These are phyloP conservation scores for Mycosarcoma mackinlayi DNA, from an alignment of 1,284 basidiomycete species.

Conservation along the genomic window DNA sequence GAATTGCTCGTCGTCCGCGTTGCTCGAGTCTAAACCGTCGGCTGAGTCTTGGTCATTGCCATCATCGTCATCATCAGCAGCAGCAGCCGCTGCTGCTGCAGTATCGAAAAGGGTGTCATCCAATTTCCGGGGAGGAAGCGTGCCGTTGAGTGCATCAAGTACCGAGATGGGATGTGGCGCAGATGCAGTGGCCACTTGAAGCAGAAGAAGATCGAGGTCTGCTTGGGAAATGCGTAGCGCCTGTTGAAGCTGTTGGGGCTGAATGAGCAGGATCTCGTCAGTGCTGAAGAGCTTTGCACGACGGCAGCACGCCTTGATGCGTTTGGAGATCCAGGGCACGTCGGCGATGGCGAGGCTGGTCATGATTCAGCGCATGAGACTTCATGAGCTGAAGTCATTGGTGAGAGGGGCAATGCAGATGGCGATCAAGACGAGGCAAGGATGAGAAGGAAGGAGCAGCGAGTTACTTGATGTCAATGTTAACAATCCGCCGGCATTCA, in stretches of 20 bases:
- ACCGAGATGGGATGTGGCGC: slow-evolving; percentile 28
- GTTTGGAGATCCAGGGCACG: slow-evolving; percentile 39
- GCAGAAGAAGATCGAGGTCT: slow-evolving; percentile 26
- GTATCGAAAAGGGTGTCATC: slow-evolving; percentile 11
- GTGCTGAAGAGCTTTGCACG: slow-evolving; percentile 40
- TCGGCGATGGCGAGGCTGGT: slow-evolving; percentile 34
- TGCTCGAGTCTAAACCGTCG: slow-evolving; percentile 5
- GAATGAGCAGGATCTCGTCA: slow-evolving; percentile 38
- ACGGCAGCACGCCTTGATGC: slow-evolving; percentile 48
- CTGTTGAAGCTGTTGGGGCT: slow-evolving; percentile 25
- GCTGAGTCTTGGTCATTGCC: too few relatives aligned
- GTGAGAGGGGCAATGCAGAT: not conserved
- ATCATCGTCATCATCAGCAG: slow-evolving; percentile 8
- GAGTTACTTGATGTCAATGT: too few relatives aligned
- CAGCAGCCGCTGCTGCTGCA: not conserved
- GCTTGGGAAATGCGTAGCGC: slow-evolving; percentile 17
- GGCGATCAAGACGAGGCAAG: not conserved
- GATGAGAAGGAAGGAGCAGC: not conserved
- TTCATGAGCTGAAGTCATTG: too few relatives aligned
- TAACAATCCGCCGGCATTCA: too few relatives aligned
- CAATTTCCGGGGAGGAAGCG: not conserved
- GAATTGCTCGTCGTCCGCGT: not conserved
- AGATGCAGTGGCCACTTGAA: slow-evolving; percentile 27
- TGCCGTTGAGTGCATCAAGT: slow-evolving; percentile 32
- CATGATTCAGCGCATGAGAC: slow-evolving; percentile 9